Evolutionary conservation across 2,329 filamentous ascomycete genomes (phyloP), one percentile per base, ranked within the genome.

Genomic region (Fusarium subglutinans): DNA sequence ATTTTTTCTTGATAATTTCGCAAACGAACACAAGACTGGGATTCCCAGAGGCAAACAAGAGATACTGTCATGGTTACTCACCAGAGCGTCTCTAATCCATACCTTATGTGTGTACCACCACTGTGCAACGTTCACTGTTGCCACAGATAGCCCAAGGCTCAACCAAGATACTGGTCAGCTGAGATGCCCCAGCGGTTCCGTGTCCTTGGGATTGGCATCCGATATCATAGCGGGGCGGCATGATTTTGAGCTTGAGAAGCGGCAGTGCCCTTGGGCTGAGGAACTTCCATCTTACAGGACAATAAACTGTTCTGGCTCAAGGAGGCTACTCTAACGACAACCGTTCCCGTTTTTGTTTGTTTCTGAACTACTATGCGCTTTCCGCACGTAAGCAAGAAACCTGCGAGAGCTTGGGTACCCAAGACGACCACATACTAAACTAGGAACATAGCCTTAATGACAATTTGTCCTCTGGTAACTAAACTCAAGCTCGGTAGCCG

Each of bases 161-260:
- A 43, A 28, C 35, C 41, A 51, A 68, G 57, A 65, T 57, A 50
- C 53, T 41, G 63, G 55, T 51, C 59, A 76, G 44, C 41, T 58
- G 40, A 64, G 47, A 74, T 74, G 40, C 43, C 60, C 61, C 51
- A 67, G 66, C 35, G 56, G 63, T 75, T 72, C 75, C 63, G 53
- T 48, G 47, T 64, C 48, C 67, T 73, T 76, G 74, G 74, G 61
- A 75, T 65, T 65, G 51, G 59, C 47, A 57, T 63, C 60, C 51
- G 56, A 54, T 55, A 65, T 57, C 50, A 66, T 60, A 65, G 72
- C 59, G 63, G 67, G 66, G 66, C 45, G 57, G 37, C 55, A 69
- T 70, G 53, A 63, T 59, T 60, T 47, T 44, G 50, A 61, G 41
- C 51, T 59, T 58, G 63, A 59, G 60, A 73, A 74, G 67, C 63